phyloP scores from a whole-genome alignment of 257 asterid genomes.

The Handroanthus guayacan region DNA sequence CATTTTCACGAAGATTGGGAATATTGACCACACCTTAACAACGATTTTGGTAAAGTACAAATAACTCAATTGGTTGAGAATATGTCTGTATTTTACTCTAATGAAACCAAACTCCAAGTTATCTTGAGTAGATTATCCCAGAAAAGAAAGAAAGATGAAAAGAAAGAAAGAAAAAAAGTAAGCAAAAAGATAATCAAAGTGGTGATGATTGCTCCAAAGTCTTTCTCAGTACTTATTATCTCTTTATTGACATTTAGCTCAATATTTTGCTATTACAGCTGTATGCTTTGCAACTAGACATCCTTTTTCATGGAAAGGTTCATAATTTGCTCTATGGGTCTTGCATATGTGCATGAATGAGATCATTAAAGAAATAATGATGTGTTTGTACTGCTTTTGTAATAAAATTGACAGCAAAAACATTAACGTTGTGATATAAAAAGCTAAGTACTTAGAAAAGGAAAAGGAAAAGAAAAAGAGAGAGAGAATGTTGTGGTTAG shows the following conservation, averaged over 20 bases:
- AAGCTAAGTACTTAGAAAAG: no score
- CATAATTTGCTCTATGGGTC: not conserved
- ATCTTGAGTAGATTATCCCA: no score
- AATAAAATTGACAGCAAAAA: not conserved
- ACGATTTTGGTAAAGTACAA: no score
- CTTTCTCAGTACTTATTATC: conserved; percentile 36
- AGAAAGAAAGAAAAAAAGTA: conserved; percentile 1
- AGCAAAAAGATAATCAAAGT: conserved; percentile 62
- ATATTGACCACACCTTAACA: no score
- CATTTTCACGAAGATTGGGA: no score
- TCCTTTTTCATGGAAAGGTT: conserved; percentile 25
- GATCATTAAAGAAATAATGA: conserved; percentile 5
- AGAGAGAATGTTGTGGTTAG: no score
- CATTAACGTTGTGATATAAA: not conserved
- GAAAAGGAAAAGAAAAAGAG: no score
- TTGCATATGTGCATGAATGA: conserved; percentile 25
- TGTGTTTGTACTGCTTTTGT: not conserved
- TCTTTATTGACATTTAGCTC: conserved; percentile 47
- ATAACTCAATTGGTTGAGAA: no score
- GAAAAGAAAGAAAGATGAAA: conserved; percentile 28
- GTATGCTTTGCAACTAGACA: conserved; percentile 44
- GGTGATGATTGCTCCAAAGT: conserved; percentile 57
- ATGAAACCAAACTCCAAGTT: no score
- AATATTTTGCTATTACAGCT: conserved; percentile 52
- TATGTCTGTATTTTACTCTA: no score